Evolutionary conservation across 164 flowering plant species (phyloP).

Genomic region (Annona squamosa): DNA sequence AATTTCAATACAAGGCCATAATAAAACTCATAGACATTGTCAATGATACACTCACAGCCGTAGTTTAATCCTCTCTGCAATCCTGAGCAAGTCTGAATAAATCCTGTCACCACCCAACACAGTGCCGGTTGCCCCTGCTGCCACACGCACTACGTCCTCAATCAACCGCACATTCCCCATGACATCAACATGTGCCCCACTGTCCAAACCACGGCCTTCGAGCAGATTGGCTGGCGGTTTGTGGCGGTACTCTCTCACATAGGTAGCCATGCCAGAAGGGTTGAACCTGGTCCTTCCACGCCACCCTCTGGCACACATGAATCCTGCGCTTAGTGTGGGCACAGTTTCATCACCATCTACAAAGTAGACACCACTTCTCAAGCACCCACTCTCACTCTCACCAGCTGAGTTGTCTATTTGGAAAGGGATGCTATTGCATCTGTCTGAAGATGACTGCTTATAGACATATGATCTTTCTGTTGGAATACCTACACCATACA

Average conservation of each 20-base stretch:
- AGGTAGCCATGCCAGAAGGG: slow-evolving; percentile 56
- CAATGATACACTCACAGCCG: slow-evolving; percentile 25
- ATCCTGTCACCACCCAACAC: slow-evolving; percentile 62
- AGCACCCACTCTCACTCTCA: slow-evolving; percentile 34
- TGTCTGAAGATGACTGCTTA: slow-evolving; percentile 38
- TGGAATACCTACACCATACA: slow-evolving; percentile 68
- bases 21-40: not conserved
- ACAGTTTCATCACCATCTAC: slow-evolving; percentile 72
- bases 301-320: slow-evolving; percentile 87
- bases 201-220: slow-evolving; percentile 59
- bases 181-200: slow-evolving; percentile 73
- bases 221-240: slow-evolving; percentile 49
- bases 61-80: slow-evolving; percentile 48
- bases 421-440: slow-evolving; percentile 64
- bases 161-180: slow-evolving; percentile 72
- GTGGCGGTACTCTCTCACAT: slow-evolving; percentile 57
- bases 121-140: slow-evolving; percentile 55
- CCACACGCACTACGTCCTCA: slow-evolving; percentile 60
- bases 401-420: slow-evolving; percentile 51
- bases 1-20: too few relatives aligned
- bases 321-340: slow-evolving; percentile 65
- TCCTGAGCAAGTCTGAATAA: slow-evolving; percentile 48
- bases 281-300: slow-evolving; percentile 60
- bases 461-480: slow-evolving; percentile 78
- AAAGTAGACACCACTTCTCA: slow-evolving; percentile 49